Evolutionary conservation across 1,284 basidiomycete genomes (phyloP).

Genomic region (Crocinoboletus sp.): DNA sequence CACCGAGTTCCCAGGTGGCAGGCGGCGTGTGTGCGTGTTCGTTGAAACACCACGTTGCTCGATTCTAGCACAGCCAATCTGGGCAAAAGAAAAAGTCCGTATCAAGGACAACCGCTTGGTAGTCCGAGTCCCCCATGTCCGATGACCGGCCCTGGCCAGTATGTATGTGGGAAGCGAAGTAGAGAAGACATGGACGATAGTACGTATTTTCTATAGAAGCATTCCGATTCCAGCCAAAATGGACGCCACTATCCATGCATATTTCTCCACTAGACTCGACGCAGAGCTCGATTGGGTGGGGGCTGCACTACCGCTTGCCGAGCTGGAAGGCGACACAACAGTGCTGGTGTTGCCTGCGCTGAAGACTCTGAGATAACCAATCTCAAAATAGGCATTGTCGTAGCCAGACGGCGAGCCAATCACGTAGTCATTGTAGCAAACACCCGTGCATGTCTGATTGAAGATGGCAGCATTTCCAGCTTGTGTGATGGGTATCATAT

Average conservation of each 20-base stretch:
- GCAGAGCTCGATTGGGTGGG: slow-evolving; percentile 14
- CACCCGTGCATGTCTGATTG: slow-evolving; percentile 58
- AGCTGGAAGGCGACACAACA: slow-evolving; percentile 20
- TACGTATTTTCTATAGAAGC: slow-evolving; percentile 13
- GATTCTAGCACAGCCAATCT: not conserved
- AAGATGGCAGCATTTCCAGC: slow-evolving; percentile 53
- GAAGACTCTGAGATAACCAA: slow-evolving; percentile 57
- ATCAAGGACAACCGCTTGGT: too few relatives aligned
- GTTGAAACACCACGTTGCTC: not conserved
- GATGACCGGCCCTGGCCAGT: not conserved
- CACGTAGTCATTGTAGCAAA: slow-evolving; percentile 73
- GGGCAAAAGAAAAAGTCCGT: too few relatives aligned
- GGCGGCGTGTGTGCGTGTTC: not conserved
- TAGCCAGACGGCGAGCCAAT: slow-evolving; percentile 62
- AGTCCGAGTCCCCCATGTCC: not conserved
- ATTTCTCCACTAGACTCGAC: not conserved
- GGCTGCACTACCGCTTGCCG: slow-evolving; percentile 14
- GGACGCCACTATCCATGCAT: slow-evolving; percentile 5
- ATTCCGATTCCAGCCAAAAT: slow-evolving; percentile 12
- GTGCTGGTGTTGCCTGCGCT: slow-evolving; percentile 29
- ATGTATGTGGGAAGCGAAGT: not conserved
- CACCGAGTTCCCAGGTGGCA: slow-evolving; percentile 8
- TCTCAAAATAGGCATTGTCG: slow-evolving; percentile 73
- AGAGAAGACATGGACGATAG: too few relatives aligned
- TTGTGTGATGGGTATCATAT: slow-evolving; percentile 2